Evolutionary conservation across 23 red algal species (phyloP).

Genomic region (Gracilaria domingensis): DNA sequence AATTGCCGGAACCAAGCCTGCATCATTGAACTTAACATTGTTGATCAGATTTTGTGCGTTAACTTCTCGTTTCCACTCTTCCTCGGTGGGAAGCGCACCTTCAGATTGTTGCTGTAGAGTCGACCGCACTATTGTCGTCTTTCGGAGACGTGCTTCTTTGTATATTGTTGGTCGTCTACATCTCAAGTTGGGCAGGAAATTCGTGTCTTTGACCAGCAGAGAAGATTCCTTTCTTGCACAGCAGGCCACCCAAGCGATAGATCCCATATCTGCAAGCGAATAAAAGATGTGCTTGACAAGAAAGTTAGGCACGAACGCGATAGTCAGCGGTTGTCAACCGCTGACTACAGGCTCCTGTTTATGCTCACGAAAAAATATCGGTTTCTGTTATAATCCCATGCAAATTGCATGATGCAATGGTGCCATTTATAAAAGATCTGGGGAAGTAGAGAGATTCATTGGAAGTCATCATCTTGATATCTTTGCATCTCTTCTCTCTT

Average conservation of each 20-base stretch:
- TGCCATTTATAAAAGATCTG: too few species aligned
- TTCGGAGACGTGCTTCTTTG: background rate
- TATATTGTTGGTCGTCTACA: background rate
- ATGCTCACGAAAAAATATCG: too few species aligned
- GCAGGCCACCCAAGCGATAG: background rate
- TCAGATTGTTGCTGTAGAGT: background rate
- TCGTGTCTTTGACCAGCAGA: too few species aligned
- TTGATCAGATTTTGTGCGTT: conserved; percentile 32
- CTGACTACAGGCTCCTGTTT: too few species aligned
- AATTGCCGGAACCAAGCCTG: conserved; percentile 89
- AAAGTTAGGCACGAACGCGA: too few species aligned
- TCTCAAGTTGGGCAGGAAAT: background rate
- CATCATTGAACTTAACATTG: conserved; percentile 69
- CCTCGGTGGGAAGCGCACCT: background rate
- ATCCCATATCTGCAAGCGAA: background rate
- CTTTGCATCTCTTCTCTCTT: too few species aligned
- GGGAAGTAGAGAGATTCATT: too few species aligned
- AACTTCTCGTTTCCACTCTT: conserved; percentile 39
- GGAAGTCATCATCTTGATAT: too few species aligned
- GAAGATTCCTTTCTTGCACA: background rate
- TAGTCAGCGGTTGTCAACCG: too few species aligned
- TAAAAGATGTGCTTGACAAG: too few species aligned
- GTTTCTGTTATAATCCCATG: too few species aligned
- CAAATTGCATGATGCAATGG: too few species aligned
- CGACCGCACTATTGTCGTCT: background rate